These are phyloP conservation scores for Alternaria sp. DNA, from an alignment of 2,329 filamentous ascomycete species.

Conservation along the genomic window DNA sequence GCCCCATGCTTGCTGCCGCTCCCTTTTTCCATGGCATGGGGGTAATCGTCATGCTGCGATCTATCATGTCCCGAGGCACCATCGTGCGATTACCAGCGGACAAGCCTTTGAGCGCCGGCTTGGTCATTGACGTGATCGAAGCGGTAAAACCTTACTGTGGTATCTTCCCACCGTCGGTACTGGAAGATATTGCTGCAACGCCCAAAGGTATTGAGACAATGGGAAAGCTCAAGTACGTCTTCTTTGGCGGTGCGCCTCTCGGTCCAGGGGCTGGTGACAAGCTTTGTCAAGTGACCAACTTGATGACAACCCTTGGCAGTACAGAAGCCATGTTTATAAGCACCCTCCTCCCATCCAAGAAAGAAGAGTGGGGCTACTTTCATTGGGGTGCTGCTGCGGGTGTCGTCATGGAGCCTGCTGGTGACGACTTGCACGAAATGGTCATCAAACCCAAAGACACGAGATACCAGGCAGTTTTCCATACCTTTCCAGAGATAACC, in stretches of 20 bases:
- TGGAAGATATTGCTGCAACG: neutral
- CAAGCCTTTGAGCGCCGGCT: neutral
- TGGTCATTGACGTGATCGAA: constrained; percentile 1
- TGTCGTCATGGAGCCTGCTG: constrained; percentile 4
- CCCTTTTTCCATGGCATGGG: constrained; percentile 9
- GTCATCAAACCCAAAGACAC: constrained; percentile 3
- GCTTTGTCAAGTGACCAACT: neutral
- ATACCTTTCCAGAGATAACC: neutral
- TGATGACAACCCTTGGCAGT: neutral
- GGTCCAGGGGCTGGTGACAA: neutral
- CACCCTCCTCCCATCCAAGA: neutral
- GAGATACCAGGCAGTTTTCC: constrained; percentile 1
- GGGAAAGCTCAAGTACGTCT: neutral
- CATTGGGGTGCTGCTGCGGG: neutral
- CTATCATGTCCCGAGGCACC: neutral
- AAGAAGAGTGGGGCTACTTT: constrained; percentile 2
- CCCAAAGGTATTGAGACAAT: neutral
- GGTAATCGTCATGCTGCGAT: neutral
- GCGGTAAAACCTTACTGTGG: neutral
- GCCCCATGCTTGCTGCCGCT: neutral
- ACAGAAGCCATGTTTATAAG: neutral
- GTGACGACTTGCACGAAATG: neutral
- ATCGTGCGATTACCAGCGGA: neutral
- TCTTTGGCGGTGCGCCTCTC: neutral
- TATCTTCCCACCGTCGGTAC: constrained; percentile 1